Evolutionary conservation across 1,284 basidiomycete species (phyloP).

Genomic region (Violaceomyces palustris): DNA sequence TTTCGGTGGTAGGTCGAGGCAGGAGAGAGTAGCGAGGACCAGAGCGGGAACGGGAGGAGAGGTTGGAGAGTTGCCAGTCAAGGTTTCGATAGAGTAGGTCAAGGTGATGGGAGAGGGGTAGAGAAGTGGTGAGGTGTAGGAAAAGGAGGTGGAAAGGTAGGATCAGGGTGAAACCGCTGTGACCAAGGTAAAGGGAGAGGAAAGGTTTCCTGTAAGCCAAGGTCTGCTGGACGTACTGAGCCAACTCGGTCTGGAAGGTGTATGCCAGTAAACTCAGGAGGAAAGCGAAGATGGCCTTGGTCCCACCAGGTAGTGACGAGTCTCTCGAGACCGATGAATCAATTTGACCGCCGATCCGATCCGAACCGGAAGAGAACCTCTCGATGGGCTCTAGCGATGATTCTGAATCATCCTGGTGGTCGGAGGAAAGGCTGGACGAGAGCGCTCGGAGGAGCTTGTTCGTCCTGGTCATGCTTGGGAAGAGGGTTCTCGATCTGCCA

Average conservation of each 20-base stretch:
- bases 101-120: conserved; percentile 30
- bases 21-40: too few species aligned
- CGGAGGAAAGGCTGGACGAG: too few species aligned
- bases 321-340: too few species aligned
- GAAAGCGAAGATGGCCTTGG: conserved; percentile 37
- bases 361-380: too few species aligned
- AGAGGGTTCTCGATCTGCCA: too few species aligned
- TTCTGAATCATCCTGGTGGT: too few species aligned
- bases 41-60: conserved; percentile 13
- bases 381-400: too few species aligned
- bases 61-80: conserved; percentile 38
- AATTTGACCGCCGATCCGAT: too few species aligned
- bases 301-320: neutral
- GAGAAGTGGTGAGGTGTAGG: conserved; percentile 19
- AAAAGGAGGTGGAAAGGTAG: conserved; percentile 44
- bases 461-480: too few species aligned
- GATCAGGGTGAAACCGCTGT: conserved; percentile 41
- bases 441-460: too few species aligned
- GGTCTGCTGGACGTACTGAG: conserved; percentile 47
- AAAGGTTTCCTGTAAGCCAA: conserved; percentile 49
- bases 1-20: too few species aligned
- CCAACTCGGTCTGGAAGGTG: conserved; percentile 49
- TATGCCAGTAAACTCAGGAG: conserved; percentile 39
- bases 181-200: conserved; percentile 45
- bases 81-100: conserved; percentile 40